phyloP scores from a whole-genome alignment of 768 basidiomycete genomes.

The Boletus edulis region DNA sequence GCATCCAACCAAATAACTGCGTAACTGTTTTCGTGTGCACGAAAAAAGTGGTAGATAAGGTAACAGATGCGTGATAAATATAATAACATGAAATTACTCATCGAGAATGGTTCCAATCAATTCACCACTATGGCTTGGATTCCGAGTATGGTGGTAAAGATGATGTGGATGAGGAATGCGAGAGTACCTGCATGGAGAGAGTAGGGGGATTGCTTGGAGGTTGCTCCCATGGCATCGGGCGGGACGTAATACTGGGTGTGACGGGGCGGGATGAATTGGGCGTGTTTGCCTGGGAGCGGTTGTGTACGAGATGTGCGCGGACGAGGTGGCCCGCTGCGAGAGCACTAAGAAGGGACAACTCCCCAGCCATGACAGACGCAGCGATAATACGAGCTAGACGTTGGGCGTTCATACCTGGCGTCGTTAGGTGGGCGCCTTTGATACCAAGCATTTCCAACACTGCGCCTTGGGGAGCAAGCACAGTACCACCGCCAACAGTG shows the following conservation, averaged over 20 bases:
- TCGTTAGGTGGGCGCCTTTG: conserved; percentile 81
- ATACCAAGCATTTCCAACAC: conserved; percentile 94
- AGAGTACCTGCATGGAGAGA: conserved; percentile 16
- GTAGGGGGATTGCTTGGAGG: conserved; percentile 8
- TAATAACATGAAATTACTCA: conserved; percentile 1
- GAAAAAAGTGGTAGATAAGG: conserved; percentile 14
- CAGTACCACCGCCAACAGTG: conserved; percentile 94
- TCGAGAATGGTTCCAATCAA: not conserved
- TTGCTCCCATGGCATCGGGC: conserved; percentile 25
- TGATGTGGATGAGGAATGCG: conserved; percentile 37
- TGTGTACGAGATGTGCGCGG: conserved; percentile 89
- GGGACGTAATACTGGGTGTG: conserved; percentile 47
- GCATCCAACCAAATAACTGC: not conserved
- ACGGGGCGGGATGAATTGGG: conserved; percentile 62
- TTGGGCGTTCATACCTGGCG: conserved; percentile 88
- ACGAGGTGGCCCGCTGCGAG: conserved; percentile 95
- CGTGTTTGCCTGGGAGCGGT: conserved; percentile 80
- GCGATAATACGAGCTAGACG: conserved; percentile 87
- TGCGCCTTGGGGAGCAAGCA: conserved; percentile 84
- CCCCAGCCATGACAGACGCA: conserved; percentile 95
- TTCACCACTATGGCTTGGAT: conserved; percentile 18
- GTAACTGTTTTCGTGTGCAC: not conserved
- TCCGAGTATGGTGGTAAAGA: conserved; percentile 45
- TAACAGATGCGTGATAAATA: conserved; percentile 27
- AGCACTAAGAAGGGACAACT: conserved; percentile 87